phyloP scores from a whole-genome alignment of 176 grass and related monocot genomes.

The Aegilops tauschii region DNA sequence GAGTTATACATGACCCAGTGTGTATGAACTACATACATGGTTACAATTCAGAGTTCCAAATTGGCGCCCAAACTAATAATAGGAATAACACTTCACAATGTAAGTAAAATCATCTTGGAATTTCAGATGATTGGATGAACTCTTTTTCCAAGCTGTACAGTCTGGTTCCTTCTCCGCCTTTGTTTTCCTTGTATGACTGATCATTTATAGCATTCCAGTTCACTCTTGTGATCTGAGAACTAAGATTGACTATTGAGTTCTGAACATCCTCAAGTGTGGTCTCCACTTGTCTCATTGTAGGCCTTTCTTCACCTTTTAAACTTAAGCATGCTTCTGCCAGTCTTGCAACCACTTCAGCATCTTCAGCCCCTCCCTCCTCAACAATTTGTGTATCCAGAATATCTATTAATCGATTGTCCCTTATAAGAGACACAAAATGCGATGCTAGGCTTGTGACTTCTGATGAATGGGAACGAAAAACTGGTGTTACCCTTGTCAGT shows the following conservation, averaged over 20 bases:
- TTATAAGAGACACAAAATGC: not conserved
- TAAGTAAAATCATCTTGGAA: not conserved
- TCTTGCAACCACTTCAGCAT: not conserved
- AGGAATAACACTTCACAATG: not conserved
- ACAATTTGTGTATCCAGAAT: not conserved
- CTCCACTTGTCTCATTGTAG: not conserved
- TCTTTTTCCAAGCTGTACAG: not conserved
- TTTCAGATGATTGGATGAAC: slow-evolving; percentile 7
- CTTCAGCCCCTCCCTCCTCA: not conserved
- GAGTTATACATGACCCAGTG: not conserved
- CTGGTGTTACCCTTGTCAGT: not conserved
- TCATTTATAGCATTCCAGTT: not conserved
- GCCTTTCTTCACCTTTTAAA: not conserved
- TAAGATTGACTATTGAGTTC: not conserved
- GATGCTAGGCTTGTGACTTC: slow-evolving; percentile 9
- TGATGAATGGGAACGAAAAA: not conserved
- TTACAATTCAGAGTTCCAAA: not conserved
- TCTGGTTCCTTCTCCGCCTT: not conserved
- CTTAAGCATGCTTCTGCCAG: not conserved
- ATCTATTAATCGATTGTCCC: not conserved
- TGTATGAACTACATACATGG: not conserved
- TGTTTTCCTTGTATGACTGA: not conserved
- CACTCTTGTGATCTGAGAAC: not conserved
- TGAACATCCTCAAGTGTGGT: not conserved
- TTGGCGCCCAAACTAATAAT: not conserved